Evolutionary conservation across 2,329 filamentous ascomycete genomes (phyloP).

Genomic region (Aspergillus fijiensis): DNA sequence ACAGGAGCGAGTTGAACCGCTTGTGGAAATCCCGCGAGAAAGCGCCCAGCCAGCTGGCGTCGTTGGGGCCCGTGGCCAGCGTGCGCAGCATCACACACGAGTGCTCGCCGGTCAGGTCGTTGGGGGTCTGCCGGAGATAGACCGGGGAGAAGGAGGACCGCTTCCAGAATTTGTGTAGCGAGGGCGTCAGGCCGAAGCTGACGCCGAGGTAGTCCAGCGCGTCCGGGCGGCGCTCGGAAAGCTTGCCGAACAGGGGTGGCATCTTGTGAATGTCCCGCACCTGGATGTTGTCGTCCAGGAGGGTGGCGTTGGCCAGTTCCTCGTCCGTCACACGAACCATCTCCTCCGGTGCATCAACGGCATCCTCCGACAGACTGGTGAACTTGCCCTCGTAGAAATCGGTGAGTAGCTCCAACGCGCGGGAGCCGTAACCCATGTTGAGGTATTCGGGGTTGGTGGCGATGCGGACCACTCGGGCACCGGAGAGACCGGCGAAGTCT

Average conservation of each 20-base stretch:
- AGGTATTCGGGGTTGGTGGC: conserved; percentile 94
- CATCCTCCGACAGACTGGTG: conserved; percentile 74
- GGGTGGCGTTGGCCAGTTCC: conserved; percentile 71
- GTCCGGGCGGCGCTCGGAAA: conserved; percentile 78
- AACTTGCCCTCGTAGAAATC: conserved; percentile 97
- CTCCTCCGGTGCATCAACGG: conserved; percentile 51
- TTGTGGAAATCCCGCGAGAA: conserved; percentile 92
- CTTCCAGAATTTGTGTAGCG: conserved; percentile 97
- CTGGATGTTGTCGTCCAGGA: conserved; percentile 84
- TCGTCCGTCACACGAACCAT: conserved; percentile 79
- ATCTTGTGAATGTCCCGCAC: conserved; percentile 87
- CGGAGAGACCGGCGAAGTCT: conserved; percentile 90
- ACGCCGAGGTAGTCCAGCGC: conserved; percentile 90
- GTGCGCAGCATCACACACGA: conserved; percentile 96
- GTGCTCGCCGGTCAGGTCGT: conserved; percentile 95
- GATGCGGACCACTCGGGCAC: conserved; percentile 87
- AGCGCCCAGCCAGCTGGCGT: conserved; percentile 81
- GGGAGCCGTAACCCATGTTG: conserved; percentile 89
- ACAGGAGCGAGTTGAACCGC: conserved; percentile 85
- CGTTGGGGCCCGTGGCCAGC: conserved; percentile 59
- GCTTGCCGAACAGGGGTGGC: conserved; percentile 87
- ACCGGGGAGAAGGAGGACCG: conserved; percentile 80
- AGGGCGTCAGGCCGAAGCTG: conserved; percentile 84
- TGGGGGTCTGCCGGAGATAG: conserved; percentile 91
- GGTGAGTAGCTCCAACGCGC: conserved; percentile 78